phyloP scores from a whole-genome alignment of 208 protist genomes.

The Novymonas esmeraldas region DNA sequence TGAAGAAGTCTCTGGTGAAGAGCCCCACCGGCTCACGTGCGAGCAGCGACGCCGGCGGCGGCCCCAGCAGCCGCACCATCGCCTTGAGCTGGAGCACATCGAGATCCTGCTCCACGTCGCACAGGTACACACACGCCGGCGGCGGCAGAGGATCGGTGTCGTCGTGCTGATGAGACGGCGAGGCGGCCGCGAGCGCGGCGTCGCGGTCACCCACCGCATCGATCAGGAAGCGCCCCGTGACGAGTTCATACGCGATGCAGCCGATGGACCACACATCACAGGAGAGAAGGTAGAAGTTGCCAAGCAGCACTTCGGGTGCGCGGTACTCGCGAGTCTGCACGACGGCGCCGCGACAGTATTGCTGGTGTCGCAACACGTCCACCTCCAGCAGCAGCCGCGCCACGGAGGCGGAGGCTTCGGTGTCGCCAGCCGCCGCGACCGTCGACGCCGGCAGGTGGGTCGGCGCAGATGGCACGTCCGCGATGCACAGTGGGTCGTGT shows the following conservation, averaged over 20 bases:
- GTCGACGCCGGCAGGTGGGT: too few relatives aligned
- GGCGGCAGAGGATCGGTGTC: too few relatives aligned
- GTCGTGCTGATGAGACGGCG: not conserved
- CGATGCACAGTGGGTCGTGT: too few relatives aligned
- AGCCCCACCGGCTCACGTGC: slow-evolving; percentile 36
- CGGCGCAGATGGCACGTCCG: too few relatives aligned
- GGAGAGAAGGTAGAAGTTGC: slow-evolving; percentile 51
- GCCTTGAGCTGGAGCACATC: slow-evolving; percentile 56
- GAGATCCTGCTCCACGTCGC: slow-evolving; percentile 51
- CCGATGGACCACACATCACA: slow-evolving; percentile 82
- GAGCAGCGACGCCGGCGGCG: slow-evolving; percentile 44
- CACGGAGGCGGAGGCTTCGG: slow-evolving; percentile 4
- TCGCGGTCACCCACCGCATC: slow-evolving; percentile 39
- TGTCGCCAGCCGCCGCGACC: not conserved
- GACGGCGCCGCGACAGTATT: slow-evolving; percentile 40
- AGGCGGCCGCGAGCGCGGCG: slow-evolving; percentile 1
- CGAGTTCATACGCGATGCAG: slow-evolving; percentile 83
- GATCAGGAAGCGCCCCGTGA: slow-evolving; percentile 69
- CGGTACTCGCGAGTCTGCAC: slow-evolving; percentile 87
- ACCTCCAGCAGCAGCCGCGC: slow-evolving; percentile 34
- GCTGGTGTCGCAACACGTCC: slow-evolving; percentile 42
- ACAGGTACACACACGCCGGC: slow-evolving; percentile 35
- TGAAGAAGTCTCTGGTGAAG: slow-evolving; percentile 56
- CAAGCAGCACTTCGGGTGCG: slow-evolving; percentile 76
- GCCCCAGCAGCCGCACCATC: slow-evolving; percentile 60